phyloP scores from a whole-genome alignment of 1,139 yeast genomes.

The Nakaseomyces uthaithaninus region DNA sequence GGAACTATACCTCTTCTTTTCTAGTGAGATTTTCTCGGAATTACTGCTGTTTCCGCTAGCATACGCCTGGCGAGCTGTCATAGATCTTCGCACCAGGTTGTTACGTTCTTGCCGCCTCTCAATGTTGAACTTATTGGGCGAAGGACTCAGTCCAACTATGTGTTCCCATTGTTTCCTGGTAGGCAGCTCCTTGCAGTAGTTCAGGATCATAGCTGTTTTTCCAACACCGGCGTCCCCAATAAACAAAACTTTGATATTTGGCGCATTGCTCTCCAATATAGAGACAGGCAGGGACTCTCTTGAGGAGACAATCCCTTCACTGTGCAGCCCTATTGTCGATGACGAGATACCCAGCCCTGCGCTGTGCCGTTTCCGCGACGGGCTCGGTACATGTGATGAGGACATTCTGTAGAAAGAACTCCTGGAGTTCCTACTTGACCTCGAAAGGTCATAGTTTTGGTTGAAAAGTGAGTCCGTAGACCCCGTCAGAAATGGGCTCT shows the following conservation, averaged over 20 bases:
- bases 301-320: conserved; percentile 30
- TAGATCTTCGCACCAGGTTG: conserved; percentile 1
- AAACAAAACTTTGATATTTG: conserved; percentile 33
- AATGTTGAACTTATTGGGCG: background rate
- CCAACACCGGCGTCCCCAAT: conserved; percentile 40
- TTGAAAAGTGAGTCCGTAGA: conserved; percentile 2
- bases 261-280: conserved; percentile 9
- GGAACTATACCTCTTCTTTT: conserved; percentile 30
- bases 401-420: conserved; percentile 1
- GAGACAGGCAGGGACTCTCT: conserved; percentile 6
- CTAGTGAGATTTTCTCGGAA: conserved; percentile 13
- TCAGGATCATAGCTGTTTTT: conserved; percentile 37
- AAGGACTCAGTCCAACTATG: conserved; percentile 9
- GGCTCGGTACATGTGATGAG: background rate
- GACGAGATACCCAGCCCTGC: conserved; percentile 32
- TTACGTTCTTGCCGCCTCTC: conserved; percentile 1
- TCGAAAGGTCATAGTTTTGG: background rate
- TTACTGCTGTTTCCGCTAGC: conserved; percentile 10
- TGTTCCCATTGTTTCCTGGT: conserved; percentile 21
- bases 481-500: background rate
- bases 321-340: conserved; percentile 83
- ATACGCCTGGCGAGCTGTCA: conserved; percentile 6
- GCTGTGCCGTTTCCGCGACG: background rate
- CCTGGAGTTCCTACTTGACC: conserved; percentile 4
- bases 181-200: conserved; percentile 35